Evolutionary conservation across 2,329 filamentous ascomycete species (phyloP), one percentile per base, ranked within the genome.

Genomic region (Bisporella sp.): DNA sequence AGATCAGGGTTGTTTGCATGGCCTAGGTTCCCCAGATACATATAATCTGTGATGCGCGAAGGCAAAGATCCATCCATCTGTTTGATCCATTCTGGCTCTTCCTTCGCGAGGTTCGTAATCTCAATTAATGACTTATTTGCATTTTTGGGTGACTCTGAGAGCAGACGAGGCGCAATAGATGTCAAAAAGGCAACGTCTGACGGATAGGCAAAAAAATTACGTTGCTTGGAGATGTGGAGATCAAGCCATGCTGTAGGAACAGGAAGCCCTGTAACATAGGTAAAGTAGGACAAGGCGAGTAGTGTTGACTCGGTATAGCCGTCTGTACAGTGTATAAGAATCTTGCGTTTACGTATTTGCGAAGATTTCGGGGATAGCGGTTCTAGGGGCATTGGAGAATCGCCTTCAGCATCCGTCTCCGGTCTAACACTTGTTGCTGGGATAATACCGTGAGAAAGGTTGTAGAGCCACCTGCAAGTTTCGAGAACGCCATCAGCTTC

Each of bases 181-280:
- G 78, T 83, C n/a, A 97, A 71, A 8, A 96, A 76, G 4, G 85
- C 80, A 13, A 96, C 90, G 64, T 99, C 93, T 0, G 88, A 89
- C 1, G 88, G 86, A 60, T 97, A 97, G 0, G 93, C 90, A 64
- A 99, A 99, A 71, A 97, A 96, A 64, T 99, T 97, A 53, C 93
- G 86, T 50, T 81, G 76, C 66, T 87, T 89, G 9, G 82, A 77
- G 8, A 83, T 84, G 66, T 99, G 93, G 45, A 99, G 73, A 52
- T 82, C 77, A 7, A 97, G 74, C 91, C 91, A 97, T 6, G 93
- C 91, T 50, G 90, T 82, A 31, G 91, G 86, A 0, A 92, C 79
- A 0, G 91, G 79, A 8, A 82, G 74, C 5, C 89, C 89, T 54
- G 93, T 89, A 48, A 87, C 89, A 68, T 90, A 99, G 77, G 95